Evolutionary conservation across 257 asterid genomes (phyloP).

Genomic region (Voacanga thouarsii): DNA sequence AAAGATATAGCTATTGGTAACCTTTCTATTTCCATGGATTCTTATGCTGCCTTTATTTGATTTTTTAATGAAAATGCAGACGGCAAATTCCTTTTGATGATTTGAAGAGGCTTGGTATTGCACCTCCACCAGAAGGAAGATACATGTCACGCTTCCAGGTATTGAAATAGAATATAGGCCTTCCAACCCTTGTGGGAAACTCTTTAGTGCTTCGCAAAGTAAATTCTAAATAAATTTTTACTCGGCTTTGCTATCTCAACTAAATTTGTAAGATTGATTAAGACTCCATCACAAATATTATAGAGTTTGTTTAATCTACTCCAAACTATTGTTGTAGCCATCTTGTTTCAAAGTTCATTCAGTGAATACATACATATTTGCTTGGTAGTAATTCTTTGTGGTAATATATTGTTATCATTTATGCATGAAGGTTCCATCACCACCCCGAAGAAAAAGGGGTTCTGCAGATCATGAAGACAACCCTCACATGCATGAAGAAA

Average conservation of each 20-base stretch:
- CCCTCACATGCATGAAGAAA: conserved; percentile 33
- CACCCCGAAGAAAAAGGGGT: conserved; percentile 64
- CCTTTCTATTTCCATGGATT: neutral
- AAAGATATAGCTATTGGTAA: neutral
- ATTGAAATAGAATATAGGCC: neutral
- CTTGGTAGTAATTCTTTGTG: neutral
- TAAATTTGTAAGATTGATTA: neutral
- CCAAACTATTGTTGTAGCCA: neutral
- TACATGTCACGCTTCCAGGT: conserved; percentile 85
- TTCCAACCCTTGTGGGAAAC: neutral
- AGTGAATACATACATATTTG: neutral
- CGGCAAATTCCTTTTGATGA: conserved; percentile 77
- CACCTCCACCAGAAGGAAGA: conserved; percentile 89
- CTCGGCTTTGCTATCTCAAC: neutral
- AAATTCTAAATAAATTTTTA: neutral
- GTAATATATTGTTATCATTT: neutral
- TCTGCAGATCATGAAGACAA: conserved; percentile 34
- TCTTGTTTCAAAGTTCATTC: neutral
- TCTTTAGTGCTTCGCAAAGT: neutral
- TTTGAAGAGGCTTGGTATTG: conserved; percentile 81
- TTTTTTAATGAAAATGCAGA: conserved; percentile 31
- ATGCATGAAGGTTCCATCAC: conserved; percentile 59
- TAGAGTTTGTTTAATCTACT: neutral
- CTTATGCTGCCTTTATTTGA: conserved; percentile 3
- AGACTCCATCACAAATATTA: neutral